Percentiles rank a stretch among this genome's conserved stretches.
Evolutionary conservation across 2,329 filamentous ascomycete species (phyloP).

Genomic region (Aspergillus spinulosporus): DNA sequence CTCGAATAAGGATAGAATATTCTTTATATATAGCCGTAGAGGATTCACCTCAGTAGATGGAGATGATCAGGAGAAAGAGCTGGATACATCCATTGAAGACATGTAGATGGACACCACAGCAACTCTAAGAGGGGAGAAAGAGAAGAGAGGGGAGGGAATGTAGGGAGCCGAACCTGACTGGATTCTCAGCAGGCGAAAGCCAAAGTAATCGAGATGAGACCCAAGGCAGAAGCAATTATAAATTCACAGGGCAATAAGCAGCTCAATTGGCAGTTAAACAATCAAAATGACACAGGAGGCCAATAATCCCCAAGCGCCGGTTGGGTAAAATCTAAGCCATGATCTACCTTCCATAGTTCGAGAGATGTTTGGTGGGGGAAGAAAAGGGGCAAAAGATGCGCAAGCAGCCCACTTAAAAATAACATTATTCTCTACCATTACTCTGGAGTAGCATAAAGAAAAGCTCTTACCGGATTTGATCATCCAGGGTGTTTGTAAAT

Average conservation of each 20-base stretch:
- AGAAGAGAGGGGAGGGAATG: neutral
- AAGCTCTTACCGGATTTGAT: too few relatives aligned
- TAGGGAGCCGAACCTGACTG: neutral
- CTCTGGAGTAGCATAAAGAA: too few relatives aligned
- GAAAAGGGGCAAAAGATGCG: too few relatives aligned
- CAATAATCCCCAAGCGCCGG: neutral
- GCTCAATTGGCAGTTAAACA: neutral
- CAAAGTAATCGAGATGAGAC: neutral
- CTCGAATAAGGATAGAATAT: neutral
- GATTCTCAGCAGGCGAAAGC: neutral
- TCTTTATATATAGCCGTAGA: neutral
- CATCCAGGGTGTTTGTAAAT: too few relatives aligned
- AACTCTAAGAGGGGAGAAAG: neutral
- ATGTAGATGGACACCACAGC: neutral
- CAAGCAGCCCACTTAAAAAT: too few relatives aligned
- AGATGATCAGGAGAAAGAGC: neutral
- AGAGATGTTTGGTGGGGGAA: too few relatives aligned
- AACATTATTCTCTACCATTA: too few relatives aligned
- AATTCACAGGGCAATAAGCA: neutral
- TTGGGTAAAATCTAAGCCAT: neutral
- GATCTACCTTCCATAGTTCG: too few relatives aligned
- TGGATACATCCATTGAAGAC: neutral
- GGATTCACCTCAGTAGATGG: neutral
- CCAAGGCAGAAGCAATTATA: neutral
- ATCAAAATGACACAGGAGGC: neutral